Percentiles rank a stretch among this genome's conserved stretches.
Evolutionary conservation across 441 rosid genomes (phyloP).

Genomic region (Viola pubescens): DNA sequence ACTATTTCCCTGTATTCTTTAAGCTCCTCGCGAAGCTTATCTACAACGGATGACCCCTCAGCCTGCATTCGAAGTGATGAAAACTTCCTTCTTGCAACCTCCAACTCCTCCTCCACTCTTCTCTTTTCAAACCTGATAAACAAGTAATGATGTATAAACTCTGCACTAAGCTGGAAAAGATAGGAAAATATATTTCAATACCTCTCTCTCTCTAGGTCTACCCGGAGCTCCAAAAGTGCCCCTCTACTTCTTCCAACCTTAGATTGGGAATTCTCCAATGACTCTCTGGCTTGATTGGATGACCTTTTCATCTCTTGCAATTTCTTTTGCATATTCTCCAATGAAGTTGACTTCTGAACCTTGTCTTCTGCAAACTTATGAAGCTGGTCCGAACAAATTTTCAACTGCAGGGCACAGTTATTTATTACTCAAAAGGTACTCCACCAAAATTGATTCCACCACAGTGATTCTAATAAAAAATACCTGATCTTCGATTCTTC

Average conservation of each 20-base stretch:
- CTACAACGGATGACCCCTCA: slow-evolving; percentile 65
- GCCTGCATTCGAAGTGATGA: slow-evolving; percentile 45
- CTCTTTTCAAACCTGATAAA: slow-evolving; percentile 62
- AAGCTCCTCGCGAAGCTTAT: slow-evolving; percentile 77
- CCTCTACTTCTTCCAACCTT: slow-evolving; percentile 50
- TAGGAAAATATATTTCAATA: slow-evolving; percentile 18
- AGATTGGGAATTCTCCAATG: slow-evolving; percentile 56
- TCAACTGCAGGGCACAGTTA: slow-evolving; percentile 51
- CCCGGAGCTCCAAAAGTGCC: slow-evolving; percentile 45
- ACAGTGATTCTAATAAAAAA: background rate
- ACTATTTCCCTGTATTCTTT: slow-evolving; percentile 81
- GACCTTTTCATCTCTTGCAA: slow-evolving; percentile 52
- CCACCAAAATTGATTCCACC: background rate
- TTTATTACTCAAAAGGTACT: slow-evolving; percentile 5
- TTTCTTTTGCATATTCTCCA: slow-evolving; percentile 61
- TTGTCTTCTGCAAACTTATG: slow-evolving; percentile 72
- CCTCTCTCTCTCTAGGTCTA: slow-evolving; percentile 74
- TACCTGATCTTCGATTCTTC: slow-evolving; percentile 92
- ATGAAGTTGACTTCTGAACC: slow-evolving; percentile 38
- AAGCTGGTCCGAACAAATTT: slow-evolving; percentile 54
- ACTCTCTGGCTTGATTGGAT: slow-evolving; percentile 58
- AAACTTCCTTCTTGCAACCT: slow-evolving; percentile 57
- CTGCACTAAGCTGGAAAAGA: background rate
- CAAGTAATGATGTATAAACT: slow-evolving; percentile 1
- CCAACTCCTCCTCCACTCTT: slow-evolving; percentile 77